Evolutionary conservation across 495 filamentous ascomycete species (phyloP).

Genomic region (Xylona heveae): DNA sequence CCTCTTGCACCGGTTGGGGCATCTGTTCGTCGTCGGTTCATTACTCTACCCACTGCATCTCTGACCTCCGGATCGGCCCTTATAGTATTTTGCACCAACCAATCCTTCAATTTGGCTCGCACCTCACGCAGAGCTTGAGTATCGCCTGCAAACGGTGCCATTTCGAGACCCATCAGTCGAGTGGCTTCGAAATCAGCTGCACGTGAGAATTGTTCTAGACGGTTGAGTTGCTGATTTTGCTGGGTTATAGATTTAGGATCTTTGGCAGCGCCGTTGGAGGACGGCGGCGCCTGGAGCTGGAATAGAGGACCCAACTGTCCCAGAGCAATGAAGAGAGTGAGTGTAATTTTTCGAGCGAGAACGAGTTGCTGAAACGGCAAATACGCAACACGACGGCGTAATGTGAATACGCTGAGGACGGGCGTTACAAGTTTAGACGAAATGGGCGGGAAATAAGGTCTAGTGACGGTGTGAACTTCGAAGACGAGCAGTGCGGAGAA

Average conservation of each 20-base stretch:
- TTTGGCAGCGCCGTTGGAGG: conserved; percentile 6
- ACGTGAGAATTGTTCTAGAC: conserved; percentile 25
- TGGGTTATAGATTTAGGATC: conserved; percentile 14
- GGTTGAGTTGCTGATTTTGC: conserved; percentile 18
- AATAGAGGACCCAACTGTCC: conserved; percentile 59
- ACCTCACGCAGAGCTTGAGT: conserved; percentile 26
- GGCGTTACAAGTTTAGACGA: conserved; percentile 40
- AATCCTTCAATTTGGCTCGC: conserved; percentile 14
- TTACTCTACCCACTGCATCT: conserved; percentile 15
- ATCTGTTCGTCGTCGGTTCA: conserved; percentile 12
- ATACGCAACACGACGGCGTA: conserved; percentile 32
- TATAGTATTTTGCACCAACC: conserved; percentile 21
- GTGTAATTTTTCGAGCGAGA: conserved; percentile 51
- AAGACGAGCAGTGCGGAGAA: conserved; percentile 45
- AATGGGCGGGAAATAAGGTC: conserved; percentile 33
- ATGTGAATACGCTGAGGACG: conserved; percentile 24
- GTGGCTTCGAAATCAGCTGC: conserved; percentile 42
- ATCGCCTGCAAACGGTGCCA: conserved; percentile 65
- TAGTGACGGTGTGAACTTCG: conserved; percentile 52
- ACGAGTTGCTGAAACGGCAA: conserved; percentile 74
- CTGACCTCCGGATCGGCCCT: conserved; percentile 17
- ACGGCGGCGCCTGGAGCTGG: conserved; percentile 10
- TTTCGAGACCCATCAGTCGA: conserved; percentile 51
- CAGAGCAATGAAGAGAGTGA: conserved; percentile 79
- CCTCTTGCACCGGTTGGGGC: too few species aligned